These are phyloP conservation scores for Nelumbo lutea DNA, from an alignment of 164 flowering plant species.

Conservation along the genomic window DNA sequence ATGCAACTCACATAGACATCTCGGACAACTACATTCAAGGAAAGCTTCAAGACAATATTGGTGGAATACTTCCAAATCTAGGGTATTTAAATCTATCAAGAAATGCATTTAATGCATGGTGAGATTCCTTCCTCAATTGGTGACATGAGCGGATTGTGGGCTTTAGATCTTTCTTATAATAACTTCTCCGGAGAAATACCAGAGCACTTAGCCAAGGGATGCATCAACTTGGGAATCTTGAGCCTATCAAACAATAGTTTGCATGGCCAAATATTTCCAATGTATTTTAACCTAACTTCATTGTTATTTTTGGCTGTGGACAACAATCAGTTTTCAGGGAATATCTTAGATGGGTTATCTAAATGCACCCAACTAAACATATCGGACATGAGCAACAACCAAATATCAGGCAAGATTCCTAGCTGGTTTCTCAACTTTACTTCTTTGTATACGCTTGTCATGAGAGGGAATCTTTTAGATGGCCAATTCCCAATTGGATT, in stretches of 20 bases:
- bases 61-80: neutral
- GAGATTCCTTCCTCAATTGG: slow-evolving; percentile 6
- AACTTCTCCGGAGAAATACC: slow-evolving; percentile 6
- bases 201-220: neutral
- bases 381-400: slow-evolving; percentile 1
- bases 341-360: neutral
- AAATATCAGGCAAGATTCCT: neutral
- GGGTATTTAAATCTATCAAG: neutral
- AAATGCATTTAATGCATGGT: neutral
- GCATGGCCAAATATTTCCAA: slow-evolving; percentile 6
- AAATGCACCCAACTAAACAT: neutral
- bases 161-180: neutral
- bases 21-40: neutral
- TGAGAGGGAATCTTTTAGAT: neutral
- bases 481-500: slow-evolving; percentile 2
- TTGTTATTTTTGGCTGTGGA: neutral
- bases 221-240: neutral
- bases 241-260: slow-evolving; percentile 6
- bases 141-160: neutral
- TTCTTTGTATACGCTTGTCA: neutral
- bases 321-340: neutral
- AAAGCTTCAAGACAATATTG: neutral
- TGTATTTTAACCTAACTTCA: neutral
- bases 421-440: neutral
- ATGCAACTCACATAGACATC: neutral